Conservation (phyloP, 2,329 filamentous ascomycete species). For the Fusarium agapanthi region DNA sequence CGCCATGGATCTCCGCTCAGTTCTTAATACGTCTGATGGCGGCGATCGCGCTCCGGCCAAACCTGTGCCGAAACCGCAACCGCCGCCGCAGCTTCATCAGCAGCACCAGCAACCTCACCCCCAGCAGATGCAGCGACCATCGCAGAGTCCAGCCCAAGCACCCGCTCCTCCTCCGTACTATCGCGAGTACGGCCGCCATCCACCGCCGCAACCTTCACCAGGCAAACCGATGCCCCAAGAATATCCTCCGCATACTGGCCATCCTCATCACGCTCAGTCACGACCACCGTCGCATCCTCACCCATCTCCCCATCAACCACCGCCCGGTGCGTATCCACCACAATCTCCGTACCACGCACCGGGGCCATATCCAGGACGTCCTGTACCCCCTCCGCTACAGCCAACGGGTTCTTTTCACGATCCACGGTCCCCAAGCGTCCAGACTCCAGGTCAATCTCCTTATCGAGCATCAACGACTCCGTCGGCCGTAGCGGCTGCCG, state of each 20-base stretch:
- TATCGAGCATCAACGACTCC: constrained; percentile 61
- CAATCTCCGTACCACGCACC: constrained; percentile 51
- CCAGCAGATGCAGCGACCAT: constrained; percentile 54
- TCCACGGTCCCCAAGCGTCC: constrained; percentile 59
- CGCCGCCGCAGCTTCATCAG: constrained; percentile 42
- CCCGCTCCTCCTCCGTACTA: constrained; percentile 51
- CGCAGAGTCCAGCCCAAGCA: constrained; percentile 50
- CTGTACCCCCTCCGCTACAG: constrained; percentile 57
- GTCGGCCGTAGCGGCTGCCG: constrained; percentile 49
- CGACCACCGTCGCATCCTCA: constrained; percentile 48
- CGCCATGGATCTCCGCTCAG: constrained; percentile 61
- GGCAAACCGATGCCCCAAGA: constrained; percentile 57
- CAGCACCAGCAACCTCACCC: constrained; percentile 47
- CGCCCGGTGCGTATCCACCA: constrained; percentile 49
- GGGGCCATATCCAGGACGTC: constrained; percentile 54
- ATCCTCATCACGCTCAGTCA: constrained; percentile 44
- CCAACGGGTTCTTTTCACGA: constrained; percentile 56
- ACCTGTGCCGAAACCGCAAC: constrained; percentile 46
- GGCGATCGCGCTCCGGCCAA: constrained; percentile 51
- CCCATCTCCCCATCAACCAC: constrained; percentile 41
- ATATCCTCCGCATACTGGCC: constrained; percentile 48
- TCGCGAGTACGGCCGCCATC: constrained; percentile 58
- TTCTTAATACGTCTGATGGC: constrained; percentile 63
- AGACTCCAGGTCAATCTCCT: constrained; percentile 54
- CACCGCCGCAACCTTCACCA: constrained; percentile 60